These are phyloP conservation scores for Leucocoprinus leucothites DNA, from an alignment of 768 basidiomycete genomes.

Conservation along the genomic window DNA sequence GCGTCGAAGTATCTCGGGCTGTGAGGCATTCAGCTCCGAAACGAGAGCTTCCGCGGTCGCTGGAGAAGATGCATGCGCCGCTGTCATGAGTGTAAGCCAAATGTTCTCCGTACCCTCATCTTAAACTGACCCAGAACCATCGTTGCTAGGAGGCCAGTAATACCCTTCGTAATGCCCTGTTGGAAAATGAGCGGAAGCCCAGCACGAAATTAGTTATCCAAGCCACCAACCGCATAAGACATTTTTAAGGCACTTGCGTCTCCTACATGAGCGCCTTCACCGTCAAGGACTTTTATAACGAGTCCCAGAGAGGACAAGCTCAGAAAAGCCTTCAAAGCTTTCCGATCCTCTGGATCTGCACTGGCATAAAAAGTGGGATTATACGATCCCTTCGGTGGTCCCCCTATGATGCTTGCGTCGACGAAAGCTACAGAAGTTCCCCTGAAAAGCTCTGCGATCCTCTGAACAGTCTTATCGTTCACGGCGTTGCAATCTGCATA, in stretches of 20 bases:
- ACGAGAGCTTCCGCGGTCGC: slow-evolving; percentile 58
- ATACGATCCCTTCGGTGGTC: slow-evolving; percentile 44
- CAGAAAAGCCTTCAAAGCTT: slow-evolving; percentile 33
- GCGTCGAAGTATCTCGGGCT: slow-evolving; percentile 39
- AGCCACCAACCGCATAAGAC: slow-evolving; percentile 53
- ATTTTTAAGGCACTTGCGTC: slow-evolving; percentile 64
- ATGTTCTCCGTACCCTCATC: neutral
- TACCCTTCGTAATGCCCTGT: slow-evolving; percentile 56
- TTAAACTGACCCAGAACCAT: slow-evolving; percentile 47
- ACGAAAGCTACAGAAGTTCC: slow-evolving; percentile 38
- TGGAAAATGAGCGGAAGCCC: neutral
- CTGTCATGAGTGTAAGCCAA: slow-evolving; percentile 23
- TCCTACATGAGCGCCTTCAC: slow-evolving; percentile 47
- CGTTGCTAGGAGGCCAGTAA: slow-evolving; percentile 48
- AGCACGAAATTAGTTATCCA: neutral
- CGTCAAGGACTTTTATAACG: slow-evolving; percentile 41
- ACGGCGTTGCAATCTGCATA: slow-evolving; percentile 62
- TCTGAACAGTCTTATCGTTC: slow-evolving; percentile 45
- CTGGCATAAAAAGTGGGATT: slow-evolving; percentile 58
- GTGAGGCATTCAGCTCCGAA: slow-evolving; percentile 43
- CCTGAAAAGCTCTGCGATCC: slow-evolving; percentile 42
- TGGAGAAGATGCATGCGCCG: slow-evolving; percentile 54
- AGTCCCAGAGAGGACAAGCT: slow-evolving; percentile 40
- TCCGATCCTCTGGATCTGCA: slow-evolving; percentile 33
- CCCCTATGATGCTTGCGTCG: slow-evolving; percentile 57